Evolutionary conservation across 352 stramenopile genomes (phyloP), one percentile per base, ranked within the genome.

Genomic region (Globisporangium cylindrosporum): DNA sequence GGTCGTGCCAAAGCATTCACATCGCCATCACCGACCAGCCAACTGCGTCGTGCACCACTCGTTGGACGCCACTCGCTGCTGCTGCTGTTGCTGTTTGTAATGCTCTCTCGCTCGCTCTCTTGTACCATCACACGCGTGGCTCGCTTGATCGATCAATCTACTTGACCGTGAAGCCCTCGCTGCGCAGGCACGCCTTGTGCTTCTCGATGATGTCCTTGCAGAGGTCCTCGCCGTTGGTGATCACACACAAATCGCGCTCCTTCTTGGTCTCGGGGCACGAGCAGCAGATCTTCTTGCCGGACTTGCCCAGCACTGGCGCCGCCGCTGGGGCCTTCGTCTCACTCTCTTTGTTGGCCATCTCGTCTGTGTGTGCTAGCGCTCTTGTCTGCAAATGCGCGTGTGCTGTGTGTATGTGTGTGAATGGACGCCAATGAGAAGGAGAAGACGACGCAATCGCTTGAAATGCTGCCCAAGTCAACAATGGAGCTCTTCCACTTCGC

Each of bases 261-360:
- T 97, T 81, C 80, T 99, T 99, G 34, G 96, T 99, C 29, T 98
- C 97, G 22, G 97, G 97, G 73, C 97, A 99, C 58, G 93, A 98
- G 78, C 97, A 99, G 81, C 97, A 99, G 70, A 99, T 99, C 80
- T 98, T 98, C 82, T 98, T 99, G 69, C 96, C 95, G 0, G 94
- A 98, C 82, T 99, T 99, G 70, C 90, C 90, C 29, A 97, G 59
- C 64, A 92, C 75, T 0, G 85, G 86, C 4, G 76, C 62, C 14
- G 64, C 54, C 56, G 76, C 65, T 55, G 74, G 63, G 12, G 62
- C 71, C 20, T 64, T 60, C 18, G 66, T 73, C 32, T 72, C 61
- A 54, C 43, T 73, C 55, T 77, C 68, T 68, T 90, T 90, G 63
- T 74, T 78, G 25, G 74, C 73, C 84, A 92, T 92, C 2, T 38